Percentiles rank a stretch among this genome's conserved stretches.
These are phyloP conservation scores for Sclerotinia trifoliorum DNA, from an alignment of 2,329 filamentous ascomycete genomes.

Conservation along the genomic window DNA sequence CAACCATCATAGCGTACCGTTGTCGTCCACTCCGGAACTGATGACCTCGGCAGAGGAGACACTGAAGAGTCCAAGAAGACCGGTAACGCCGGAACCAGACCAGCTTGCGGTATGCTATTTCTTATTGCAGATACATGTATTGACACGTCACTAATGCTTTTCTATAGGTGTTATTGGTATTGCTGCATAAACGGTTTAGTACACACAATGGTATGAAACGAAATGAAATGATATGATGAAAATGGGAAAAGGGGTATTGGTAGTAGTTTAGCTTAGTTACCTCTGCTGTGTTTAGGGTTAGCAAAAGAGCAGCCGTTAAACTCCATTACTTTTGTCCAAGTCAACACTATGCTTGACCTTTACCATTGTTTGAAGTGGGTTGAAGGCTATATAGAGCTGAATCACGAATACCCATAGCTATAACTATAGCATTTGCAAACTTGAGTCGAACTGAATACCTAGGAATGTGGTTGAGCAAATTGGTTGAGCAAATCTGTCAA, in stretches of 20 bases:
- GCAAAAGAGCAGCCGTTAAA: background rate
- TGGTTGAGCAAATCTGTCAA: background rate
- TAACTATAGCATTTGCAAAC: background rate
- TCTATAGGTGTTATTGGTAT: constrained; percentile 80
- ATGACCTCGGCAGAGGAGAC: constrained; percentile 90
- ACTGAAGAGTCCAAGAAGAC: constrained; percentile 98
- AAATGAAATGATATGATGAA: constrained; percentile 8
- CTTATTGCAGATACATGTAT: constrained; percentile 3
- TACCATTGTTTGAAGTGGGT: background rate
- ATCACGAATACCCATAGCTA: background rate
- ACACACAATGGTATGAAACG: background rate
- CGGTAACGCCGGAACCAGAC: constrained; percentile 88
- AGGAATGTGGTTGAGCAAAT: no score
- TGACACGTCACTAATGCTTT: background rate
- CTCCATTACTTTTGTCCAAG: background rate
- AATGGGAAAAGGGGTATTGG: constrained; percentile 3
- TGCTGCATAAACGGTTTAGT: constrained; percentile 59
- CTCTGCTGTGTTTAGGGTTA: background rate
- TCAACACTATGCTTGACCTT: background rate
- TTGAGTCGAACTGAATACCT: background rate
- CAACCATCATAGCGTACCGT: constrained; percentile 69
- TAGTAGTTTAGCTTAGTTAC: background rate
- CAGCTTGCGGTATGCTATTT: constrained; percentile 77
- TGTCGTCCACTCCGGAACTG: constrained; percentile 91
- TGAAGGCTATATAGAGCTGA: background rate